Conservation (phyloP, 148 eudicot species). For the Silene conica region DNA sequence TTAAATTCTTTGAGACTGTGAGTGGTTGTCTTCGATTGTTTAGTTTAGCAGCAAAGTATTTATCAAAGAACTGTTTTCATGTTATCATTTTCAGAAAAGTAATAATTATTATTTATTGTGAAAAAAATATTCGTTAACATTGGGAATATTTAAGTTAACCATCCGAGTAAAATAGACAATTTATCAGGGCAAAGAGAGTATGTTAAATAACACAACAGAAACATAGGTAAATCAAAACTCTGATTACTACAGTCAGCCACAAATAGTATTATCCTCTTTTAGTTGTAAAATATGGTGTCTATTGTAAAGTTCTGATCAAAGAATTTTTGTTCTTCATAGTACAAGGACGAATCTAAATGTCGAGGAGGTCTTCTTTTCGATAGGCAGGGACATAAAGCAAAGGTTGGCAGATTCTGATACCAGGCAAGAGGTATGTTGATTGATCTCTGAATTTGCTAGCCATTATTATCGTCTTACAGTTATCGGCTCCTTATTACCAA, state of each 20-base stretch:
- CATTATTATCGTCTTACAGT: neutral
- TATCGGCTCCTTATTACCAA: neutral
- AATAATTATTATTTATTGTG: neutral
- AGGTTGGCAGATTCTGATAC: constrained; percentile 82
- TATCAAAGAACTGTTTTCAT: neutral
- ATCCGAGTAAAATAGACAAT: neutral
- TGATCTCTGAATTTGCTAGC: neutral
- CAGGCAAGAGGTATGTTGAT: constrained; percentile 55
- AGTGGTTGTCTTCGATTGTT: constrained; percentile 29
- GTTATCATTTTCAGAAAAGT: neutral
- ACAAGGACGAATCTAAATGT: constrained; percentile 90
- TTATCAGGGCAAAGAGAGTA: neutral
- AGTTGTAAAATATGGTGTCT: neutral
- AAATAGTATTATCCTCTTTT: neutral
- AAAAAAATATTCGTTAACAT: too few relatives aligned
- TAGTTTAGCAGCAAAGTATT: neutral
- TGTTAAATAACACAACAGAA: too few relatives aligned
- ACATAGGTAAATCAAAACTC: too few relatives aligned
- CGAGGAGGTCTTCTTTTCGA: constrained; percentile 90
- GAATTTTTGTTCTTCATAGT: constrained; percentile 44
- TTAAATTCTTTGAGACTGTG: constrained; percentile 90
- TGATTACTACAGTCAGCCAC: too few relatives aligned
- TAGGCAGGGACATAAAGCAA: constrained; percentile 88
- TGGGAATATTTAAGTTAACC: neutral
- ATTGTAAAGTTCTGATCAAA: neutral